These are phyloP conservation scores for Fusarium keratoplasticum DNA, from an alignment of 2,329 filamentous ascomycete genomes.

Conservation along the genomic window DNA sequence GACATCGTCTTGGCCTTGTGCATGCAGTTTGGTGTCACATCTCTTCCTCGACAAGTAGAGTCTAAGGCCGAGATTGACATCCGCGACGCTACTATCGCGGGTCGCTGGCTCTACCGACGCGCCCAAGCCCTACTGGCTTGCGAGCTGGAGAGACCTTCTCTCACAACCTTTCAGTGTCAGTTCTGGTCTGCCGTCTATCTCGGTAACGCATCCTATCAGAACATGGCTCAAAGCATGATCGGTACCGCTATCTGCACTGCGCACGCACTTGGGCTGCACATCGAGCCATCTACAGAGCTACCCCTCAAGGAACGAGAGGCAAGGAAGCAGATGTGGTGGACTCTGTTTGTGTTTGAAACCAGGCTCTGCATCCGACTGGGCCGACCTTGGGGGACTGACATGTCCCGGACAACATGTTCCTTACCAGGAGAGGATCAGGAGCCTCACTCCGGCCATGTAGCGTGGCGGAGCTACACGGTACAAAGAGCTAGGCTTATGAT, in stretches of 20 bases:
- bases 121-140: slow-evolving; percentile 54
- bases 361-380: slow-evolving; percentile 59
- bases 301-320: slow-evolving; percentile 51
- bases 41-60: slow-evolving; percentile 15
- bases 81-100: slow-evolving; percentile 54
- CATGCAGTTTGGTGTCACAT: slow-evolving; percentile 57
- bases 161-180: slow-evolving; percentile 36
- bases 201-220: slow-evolving; percentile 58
- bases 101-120: slow-evolving; percentile 58
- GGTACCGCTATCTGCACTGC: slow-evolving; percentile 56
- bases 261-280: slow-evolving; percentile 58
- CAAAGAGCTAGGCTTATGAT: background rate
- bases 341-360: slow-evolving; percentile 59
- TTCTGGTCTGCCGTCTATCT: slow-evolving; percentile 58
- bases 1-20: slow-evolving; percentile 63
- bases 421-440: background rate
- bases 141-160: background rate
- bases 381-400: slow-evolving; percentile 46
- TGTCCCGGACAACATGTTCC: background rate
- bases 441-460: background rate
- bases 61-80: background rate
- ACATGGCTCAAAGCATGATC: slow-evolving; percentile 55
- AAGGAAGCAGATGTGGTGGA: slow-evolving; percentile 64
- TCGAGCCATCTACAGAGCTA: slow-evolving; percentile 52
- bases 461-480: background rate